phyloP scores from a whole-genome alignment of 345 rosid species.

The Citrus inodora region DNA sequence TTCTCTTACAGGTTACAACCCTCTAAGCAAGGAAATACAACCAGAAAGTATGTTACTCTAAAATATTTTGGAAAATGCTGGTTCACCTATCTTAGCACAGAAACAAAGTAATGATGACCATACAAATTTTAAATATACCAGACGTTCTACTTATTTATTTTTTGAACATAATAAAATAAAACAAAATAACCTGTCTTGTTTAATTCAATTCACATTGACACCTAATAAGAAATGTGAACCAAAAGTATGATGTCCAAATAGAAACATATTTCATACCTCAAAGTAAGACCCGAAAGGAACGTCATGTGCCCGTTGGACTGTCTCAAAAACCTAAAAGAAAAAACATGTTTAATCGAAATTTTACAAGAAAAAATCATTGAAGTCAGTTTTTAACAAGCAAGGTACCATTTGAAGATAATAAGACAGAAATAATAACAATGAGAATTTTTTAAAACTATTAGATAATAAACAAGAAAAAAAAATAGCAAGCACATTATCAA shows the following conservation, averaged over 20 bases:
- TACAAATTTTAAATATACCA: not conserved
- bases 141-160: not conserved
- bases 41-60: not conserved
- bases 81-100: not conserved
- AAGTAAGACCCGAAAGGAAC: slow-evolving; percentile 97
- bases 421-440: not conserved
- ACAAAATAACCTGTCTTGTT: too few relatives aligned
- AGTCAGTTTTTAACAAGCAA: not conserved
- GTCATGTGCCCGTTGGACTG: slow-evolving; percentile 94
- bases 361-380: not conserved
- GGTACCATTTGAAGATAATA: not conserved
- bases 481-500: not conserved
- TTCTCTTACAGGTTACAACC: not conserved
- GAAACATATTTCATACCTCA: slow-evolving; percentile 50
- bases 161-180: too few relatives aligned
- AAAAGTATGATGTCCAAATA: not conserved
- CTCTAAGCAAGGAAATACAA: not conserved
- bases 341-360: not conserved
- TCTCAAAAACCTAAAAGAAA: slow-evolving; percentile 74
- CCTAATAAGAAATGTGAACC: not conserved
- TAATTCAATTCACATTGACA: not conserved
- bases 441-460: not conserved
- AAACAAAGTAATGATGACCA: not conserved
- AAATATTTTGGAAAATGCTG: not conserved
- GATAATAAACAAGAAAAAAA: not conserved